Evolutionary conservation across 2,329 filamentous ascomycete species (phyloP).

Genomic region (Geosmithia putterillii): DNA sequence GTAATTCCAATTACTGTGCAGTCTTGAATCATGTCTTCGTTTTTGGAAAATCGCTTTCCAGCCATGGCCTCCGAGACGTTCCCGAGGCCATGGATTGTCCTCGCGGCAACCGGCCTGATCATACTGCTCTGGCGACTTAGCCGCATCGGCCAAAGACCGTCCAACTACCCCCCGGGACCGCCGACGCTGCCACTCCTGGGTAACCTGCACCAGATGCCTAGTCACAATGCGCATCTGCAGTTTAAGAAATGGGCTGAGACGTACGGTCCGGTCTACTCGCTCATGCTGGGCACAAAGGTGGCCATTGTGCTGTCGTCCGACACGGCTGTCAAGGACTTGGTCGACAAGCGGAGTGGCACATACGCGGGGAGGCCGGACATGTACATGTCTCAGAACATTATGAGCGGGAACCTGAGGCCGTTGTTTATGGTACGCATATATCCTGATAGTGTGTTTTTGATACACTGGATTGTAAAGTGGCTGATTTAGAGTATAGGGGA

Average conservation of each 20-base stretch:
- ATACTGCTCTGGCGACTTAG: background rate
- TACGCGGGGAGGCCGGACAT: conserved; percentile 30
- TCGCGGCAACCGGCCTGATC: background rate
- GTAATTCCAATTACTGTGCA: too few relatives aligned
- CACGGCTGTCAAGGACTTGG: conserved; percentile 32
- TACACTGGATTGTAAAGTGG: background rate
- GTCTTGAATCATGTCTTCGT: too few relatives aligned
- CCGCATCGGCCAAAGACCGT: background rate
- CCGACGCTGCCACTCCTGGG: conserved; percentile 37
- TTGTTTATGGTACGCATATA: conserved; percentile 10
- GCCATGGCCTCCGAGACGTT: background rate
- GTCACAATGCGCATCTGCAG: conserved; percentile 25
- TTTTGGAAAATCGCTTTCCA: background rate
- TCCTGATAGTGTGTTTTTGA: too few relatives aligned
- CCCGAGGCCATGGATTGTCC: background rate
- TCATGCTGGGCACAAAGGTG: conserved; percentile 34
- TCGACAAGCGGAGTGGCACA: conserved; percentile 35
- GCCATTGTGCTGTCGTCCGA: conserved; percentile 33
- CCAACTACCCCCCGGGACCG: conserved; percentile 31
- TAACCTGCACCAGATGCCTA: conserved; percentile 37
- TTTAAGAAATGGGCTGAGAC: conserved; percentile 20
- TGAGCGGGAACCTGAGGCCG: conserved; percentile 13
- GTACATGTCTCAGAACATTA: conserved; percentile 13
- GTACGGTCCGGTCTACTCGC: conserved; percentile 30
- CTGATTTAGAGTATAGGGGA: background rate